A percentile compares a stretch with the other conserved stretches of the same genome.
Evolutionary conservation across 306 rosid genomes (phyloP).

Genomic region (Castanea crenata): DNA sequence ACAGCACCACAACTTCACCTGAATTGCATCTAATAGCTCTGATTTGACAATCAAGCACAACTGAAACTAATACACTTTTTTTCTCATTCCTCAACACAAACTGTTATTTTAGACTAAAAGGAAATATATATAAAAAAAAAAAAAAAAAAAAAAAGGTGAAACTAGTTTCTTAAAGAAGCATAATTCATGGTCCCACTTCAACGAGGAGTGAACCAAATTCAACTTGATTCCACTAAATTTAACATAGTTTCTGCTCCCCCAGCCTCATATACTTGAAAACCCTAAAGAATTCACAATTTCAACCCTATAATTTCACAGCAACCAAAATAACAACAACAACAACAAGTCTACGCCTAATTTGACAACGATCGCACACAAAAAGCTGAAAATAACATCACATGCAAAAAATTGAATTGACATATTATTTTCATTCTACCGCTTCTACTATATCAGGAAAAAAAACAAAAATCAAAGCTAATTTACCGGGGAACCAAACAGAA

Average conservation of each 20-base stretch:
- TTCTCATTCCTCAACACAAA: not conserved
- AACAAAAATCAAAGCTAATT: not conserved
- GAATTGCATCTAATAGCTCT: not conserved
- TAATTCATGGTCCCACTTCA: too few species aligned
- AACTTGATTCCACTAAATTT: too few species aligned
- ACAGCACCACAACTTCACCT: not conserved
- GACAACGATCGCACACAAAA: not conserved
- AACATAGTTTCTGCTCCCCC: too few species aligned
- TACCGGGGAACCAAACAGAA: not conserved
- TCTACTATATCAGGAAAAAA: not conserved
- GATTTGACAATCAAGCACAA: not conserved
- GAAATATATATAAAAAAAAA: too few species aligned
- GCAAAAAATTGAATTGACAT: not conserved
- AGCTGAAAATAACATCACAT: not conserved
- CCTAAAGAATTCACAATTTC: too few species aligned
- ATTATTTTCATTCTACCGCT: not conserved
- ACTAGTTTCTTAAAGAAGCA: too few species aligned
- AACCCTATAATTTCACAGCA: too few species aligned
- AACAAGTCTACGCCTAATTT: not conserved
- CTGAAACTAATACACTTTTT: not conserved
- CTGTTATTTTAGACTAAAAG: not conserved
- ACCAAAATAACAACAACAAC: not conserved
- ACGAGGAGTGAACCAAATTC: too few species aligned
- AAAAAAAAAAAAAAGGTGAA: not conserved
- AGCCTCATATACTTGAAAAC: too few species aligned